Conservation (phyloP, 2,329 filamentous ascomycete genomes). For the Endoconidiophora laricicola region DNA sequence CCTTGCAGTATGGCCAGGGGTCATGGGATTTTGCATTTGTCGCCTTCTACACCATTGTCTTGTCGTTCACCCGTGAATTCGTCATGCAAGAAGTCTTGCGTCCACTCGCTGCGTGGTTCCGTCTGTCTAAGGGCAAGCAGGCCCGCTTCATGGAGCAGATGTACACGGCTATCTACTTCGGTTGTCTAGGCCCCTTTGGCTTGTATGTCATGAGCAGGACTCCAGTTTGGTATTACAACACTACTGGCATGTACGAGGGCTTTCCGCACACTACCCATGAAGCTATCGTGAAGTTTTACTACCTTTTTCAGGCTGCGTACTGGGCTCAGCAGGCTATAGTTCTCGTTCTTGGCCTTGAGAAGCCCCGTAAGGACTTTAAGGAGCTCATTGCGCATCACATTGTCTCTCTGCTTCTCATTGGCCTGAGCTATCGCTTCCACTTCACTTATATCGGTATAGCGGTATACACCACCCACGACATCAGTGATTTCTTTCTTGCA, state of each 20-base stretch:
- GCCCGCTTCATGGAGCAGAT: conserved; percentile 90
- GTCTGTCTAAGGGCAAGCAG: conserved; percentile 65
- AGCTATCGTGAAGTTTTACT: conserved; percentile 81
- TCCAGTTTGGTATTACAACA: conserved; percentile 95
- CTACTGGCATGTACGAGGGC: conserved; percentile 70
- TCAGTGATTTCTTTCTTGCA: conserved; percentile 89
- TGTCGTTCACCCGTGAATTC: conserved; percentile 89
- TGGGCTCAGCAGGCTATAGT: conserved; percentile 93
- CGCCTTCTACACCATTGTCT: conserved; percentile 70
- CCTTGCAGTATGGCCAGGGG: conserved; percentile 72
- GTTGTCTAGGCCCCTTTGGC: conserved; percentile 62
- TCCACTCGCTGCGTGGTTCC: conserved; percentile 53
- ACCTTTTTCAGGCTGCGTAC: conserved; percentile 84
- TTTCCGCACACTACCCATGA: conserved; percentile 76
- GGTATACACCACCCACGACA: conserved; percentile 88
- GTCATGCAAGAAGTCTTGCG: conserved; percentile 81
- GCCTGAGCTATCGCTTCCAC: conserved; percentile 81
- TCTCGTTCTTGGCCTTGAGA: conserved; percentile 71
- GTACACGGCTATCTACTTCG: conserved; percentile 88
- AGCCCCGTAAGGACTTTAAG: conserved; percentile 87
- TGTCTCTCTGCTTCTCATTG: conserved; percentile 71
- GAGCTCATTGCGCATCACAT: conserved; percentile 86
- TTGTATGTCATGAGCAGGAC: conserved; percentile 81
- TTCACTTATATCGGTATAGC: conserved; percentile 90
- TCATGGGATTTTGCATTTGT: conserved; percentile 74